Conservation (phyloP, 495 filamentous ascomycete genomes). For the Podospora fimiseda region DNA sequence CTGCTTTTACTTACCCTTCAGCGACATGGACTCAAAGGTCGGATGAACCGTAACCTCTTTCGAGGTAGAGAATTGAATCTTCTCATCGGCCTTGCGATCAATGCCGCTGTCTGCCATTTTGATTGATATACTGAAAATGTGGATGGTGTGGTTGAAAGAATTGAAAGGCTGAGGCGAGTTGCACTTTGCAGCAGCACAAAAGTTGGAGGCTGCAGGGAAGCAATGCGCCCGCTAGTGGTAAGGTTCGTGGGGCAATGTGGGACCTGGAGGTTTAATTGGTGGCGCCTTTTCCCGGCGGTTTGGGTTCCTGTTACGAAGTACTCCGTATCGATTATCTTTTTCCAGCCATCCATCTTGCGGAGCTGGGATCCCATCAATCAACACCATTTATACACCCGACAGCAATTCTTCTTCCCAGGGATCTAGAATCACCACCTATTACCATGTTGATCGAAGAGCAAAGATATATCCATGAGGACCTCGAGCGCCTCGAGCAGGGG, state of each 20-base stretch:
- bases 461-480: conserved; percentile 86
- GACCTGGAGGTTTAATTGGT: not conserved
- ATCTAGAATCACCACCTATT: not conserved
- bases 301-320: not conserved
- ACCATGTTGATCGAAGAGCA: conserved; percentile 87
- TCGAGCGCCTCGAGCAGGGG: conserved; percentile 90
- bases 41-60: conserved; percentile 89
- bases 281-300: not conserved
- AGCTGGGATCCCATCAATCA: not conserved
- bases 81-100: conserved; percentile 89
- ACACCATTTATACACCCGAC: not conserved
- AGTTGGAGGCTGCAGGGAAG: not conserved
- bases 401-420: not conserved
- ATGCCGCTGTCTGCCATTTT: conserved; percentile 84
- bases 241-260: not conserved
- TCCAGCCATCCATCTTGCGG: not conserved
- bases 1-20: conserved; percentile 54
- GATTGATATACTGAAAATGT: conserved; percentile 5
- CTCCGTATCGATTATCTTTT: not conserved
- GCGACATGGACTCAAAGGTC: conserved; percentile 50
- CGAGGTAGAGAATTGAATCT: conserved; percentile 95
- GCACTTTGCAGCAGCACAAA: not conserved
- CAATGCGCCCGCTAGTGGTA: not conserved
- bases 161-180: too few species aligned
- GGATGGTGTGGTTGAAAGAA: too few species aligned